Evolutionary conservation across 2,329 filamentous ascomycete species (phyloP).

Genomic region (Penicillium sclerotigenum): DNA sequence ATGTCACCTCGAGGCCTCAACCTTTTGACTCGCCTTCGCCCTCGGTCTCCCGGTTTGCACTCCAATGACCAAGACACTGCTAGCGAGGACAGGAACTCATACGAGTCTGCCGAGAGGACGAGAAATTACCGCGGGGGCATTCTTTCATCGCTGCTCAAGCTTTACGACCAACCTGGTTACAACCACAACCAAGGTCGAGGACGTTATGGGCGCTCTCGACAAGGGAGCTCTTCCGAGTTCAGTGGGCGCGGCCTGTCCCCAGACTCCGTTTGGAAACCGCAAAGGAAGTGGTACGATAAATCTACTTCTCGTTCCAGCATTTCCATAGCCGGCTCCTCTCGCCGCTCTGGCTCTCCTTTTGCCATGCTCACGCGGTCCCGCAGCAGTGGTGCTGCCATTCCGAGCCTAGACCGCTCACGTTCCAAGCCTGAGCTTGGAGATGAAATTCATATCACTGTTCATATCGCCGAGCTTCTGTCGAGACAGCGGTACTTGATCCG

Average conservation of each 20-base stretch:
- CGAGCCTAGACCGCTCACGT: constrained; percentile 15
- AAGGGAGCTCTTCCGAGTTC: constrained; percentile 32
- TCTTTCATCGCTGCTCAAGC: constrained; percentile 67
- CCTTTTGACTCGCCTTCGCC: constrained; percentile 33
- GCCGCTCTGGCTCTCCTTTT: constrained; percentile 30
- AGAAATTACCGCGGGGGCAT: constrained; percentile 69
- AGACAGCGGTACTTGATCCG: constrained; percentile 80
- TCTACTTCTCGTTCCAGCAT: constrained; percentile 34
- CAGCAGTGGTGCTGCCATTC: constrained; percentile 35
- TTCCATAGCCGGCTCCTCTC: constrained; percentile 33
- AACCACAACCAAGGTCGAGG: constrained; percentile 24
- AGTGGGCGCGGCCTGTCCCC: constrained; percentile 34
- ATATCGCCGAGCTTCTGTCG: constrained; percentile 67
- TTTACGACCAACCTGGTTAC: constrained; percentile 55
- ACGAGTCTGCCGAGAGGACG: constrained; percentile 62
- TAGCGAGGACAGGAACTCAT: constrained; percentile 44
- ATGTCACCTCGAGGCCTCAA: constrained; percentile 37
- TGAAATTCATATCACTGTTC: constrained; percentile 57
- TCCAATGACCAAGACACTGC: constrained; percentile 34
- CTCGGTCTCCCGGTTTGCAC: constrained; percentile 31
- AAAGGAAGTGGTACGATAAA: constrained; percentile 43
- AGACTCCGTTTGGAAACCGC: constrained; percentile 30
- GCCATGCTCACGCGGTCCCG: constrained; percentile 36
- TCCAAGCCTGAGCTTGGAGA: constrained; percentile 35
- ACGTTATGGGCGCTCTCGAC: constrained; percentile 30